A percentile compares a stretch with the other conserved stretches of the same genome.
Conservation (phyloP, 352 stramenopile species). For the Poterioochromonas sp. region DNA sequence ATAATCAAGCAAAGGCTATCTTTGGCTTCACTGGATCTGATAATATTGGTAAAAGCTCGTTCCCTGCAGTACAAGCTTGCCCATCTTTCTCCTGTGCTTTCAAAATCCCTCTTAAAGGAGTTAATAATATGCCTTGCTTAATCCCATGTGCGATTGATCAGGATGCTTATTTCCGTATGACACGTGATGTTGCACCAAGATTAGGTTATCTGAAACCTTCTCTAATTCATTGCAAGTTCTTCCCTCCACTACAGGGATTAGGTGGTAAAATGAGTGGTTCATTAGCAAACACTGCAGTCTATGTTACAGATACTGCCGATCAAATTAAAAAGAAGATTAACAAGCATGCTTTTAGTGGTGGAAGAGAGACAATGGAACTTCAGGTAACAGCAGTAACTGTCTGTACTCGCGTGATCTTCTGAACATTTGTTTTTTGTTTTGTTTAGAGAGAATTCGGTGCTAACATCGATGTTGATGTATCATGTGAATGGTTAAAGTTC, state of each 20-base stretch:
- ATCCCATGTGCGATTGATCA: conserved; percentile 99
- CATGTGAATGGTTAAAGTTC: conserved; percentile 97
- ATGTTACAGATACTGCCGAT: conserved; percentile 93
- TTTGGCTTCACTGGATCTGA: conserved; percentile 96
- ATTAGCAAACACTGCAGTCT: conserved; percentile 91
- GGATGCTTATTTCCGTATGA: conserved; percentile 94
- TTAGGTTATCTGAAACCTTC: conserved; percentile 82
- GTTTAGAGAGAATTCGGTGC: conserved; percentile 87
- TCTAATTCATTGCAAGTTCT: conserved; percentile 99
- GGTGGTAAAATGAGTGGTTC: conserved; percentile 97
- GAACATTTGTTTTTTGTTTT: not conserved
- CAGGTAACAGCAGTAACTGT: too few relatives aligned
- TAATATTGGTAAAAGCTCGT: conserved; percentile 98
- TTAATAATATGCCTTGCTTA: conserved; percentile 85
- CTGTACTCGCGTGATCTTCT: not conserved
- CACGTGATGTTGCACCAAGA: conserved; percentile 93
- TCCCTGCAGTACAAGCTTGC: conserved; percentile 92
- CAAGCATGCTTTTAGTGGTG: conserved; percentile 72
- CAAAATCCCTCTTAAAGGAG: conserved; percentile 62
- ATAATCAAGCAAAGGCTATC: conserved; percentile 86
- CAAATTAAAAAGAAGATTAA: conserved; percentile 67
- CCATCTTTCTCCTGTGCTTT: conserved; percentile 65
- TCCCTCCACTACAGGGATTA: conserved; percentile 79
- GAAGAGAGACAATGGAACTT: conserved; percentile 92
- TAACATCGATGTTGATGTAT: conserved; percentile 95